Evolutionary conservation across 495 filamentous ascomycete species (phyloP), one percentile per base, ranked within the genome.

Genomic region (Podospora pseudopauciseta): DNA sequence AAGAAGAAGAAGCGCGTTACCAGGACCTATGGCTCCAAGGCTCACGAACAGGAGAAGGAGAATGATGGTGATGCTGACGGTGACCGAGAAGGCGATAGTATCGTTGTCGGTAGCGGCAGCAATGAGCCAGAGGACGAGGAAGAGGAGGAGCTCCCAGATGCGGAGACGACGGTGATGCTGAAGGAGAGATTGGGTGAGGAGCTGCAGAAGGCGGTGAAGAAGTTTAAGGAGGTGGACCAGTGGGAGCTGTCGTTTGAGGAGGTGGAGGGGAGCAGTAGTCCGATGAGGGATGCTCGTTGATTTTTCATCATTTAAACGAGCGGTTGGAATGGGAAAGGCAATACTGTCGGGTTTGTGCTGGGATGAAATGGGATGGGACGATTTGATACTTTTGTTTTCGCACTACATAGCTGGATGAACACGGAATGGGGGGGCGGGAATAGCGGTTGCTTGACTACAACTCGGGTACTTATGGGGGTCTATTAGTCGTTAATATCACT

Each of bases 201-300:
- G 77, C 71, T 85, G 57, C 77, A 80, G 69, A 74, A 75, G 20
- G 82, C 81, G 30, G 72, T 68, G n/a, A 78, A 80, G 70, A 84
- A 84, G 75, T 85, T 85, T 34, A 78, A 83, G 71, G 82, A 84
- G 71, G 82, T 85, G 30, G 82, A 85, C 62, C 72, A 78, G 74
- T 85, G 80, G 80, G 77, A 83, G 68, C 70, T 85, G 30, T 78
- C 79, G 44, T 62, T 62, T 61, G 59, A 61, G 59, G 59, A 19
- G 28, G 61, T 63, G 30, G 11, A 5, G 30, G 19, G 30, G 61
- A 32, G 28, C 13, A 32, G 28, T 62, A 28, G 16, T 27, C 60
- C 60, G 7, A n/a, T 39, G 11, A 5, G 23, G 9, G 30, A 64
- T 58, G 9, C 26, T 62, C 23, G 54, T 59, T 13, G 11, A 63